A percentile compares a stretch with the other conserved stretches of the same genome.
phyloP scores from a whole-genome alignment of 2,329 filamentous ascomycete genomes.

The Calonectria pauciramosa region DNA sequence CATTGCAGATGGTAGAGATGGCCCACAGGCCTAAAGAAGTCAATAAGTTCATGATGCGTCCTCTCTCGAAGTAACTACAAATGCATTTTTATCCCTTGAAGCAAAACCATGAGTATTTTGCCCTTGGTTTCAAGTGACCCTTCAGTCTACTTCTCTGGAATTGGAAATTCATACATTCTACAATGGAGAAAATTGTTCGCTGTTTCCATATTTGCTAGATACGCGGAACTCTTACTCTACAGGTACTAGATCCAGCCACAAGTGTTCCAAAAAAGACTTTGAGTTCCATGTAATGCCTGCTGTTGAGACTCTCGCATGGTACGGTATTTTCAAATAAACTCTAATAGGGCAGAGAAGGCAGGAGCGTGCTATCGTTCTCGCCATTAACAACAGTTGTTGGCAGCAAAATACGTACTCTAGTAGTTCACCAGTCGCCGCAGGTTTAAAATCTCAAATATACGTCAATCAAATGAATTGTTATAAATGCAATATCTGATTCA shows the following conservation, averaged over 20 bases:
- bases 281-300: background rate
- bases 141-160: background rate
- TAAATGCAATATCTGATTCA: background rate
- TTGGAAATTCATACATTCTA: background rate
- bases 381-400: background rate
- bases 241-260: background rate
- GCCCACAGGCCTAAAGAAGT: background rate
- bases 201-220: background rate
- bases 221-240: background rate
- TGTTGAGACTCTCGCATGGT: background rate
- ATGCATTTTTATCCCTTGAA: background rate
- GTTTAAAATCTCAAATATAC: background rate
- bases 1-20: background rate
- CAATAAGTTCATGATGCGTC: background rate
- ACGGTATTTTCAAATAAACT: background rate
- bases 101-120: background rate
- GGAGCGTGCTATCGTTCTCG: background rate
- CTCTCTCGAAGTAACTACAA: background rate
- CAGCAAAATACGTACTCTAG: background rate
- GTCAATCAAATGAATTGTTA: background rate
- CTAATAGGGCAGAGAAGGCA: background rate
- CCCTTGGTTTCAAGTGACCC: rapidly evolving
- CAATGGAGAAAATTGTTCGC: background rate
- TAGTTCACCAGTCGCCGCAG: background rate
- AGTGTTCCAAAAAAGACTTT: background rate